Percentiles rank a stretch among this genome's conserved stretches.
Evolutionary conservation across 2,329 filamentous ascomycete genomes (phyloP).

Genomic region (Botrytis paeoniae): DNA sequence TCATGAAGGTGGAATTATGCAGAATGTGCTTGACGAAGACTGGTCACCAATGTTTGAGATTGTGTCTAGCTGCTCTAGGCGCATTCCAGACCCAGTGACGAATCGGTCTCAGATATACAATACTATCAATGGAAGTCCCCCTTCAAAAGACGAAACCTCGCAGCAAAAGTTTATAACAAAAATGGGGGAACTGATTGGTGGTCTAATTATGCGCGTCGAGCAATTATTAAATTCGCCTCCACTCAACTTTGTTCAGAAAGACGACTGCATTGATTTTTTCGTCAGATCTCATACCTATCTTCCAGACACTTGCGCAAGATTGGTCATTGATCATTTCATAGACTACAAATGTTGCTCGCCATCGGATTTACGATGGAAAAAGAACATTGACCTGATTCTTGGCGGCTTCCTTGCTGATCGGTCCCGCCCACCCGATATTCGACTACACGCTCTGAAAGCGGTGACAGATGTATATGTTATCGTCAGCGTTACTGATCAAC

Average conservation of each 20-base stretch:
- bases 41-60: slow-evolving; percentile 61
- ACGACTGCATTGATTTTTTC: slow-evolving; percentile 66
- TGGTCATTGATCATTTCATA: slow-evolving; percentile 65
- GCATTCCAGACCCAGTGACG: slow-evolving; percentile 30
- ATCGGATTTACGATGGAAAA: slow-evolving; percentile 65
- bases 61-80: slow-evolving; percentile 50
- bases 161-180: slow-evolving; percentile 29
- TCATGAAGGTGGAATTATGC: slow-evolving; percentile 52
- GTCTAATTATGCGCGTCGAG: slow-evolving; percentile 36
- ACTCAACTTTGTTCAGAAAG: slow-evolving; percentile 59
- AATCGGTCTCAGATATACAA: slow-evolving; percentile 27
- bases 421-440: slow-evolving; percentile 57
- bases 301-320: slow-evolving; percentile 60
- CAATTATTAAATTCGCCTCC: slow-evolving; percentile 41
- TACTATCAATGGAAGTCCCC: slow-evolving; percentile 17
- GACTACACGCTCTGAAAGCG: slow-evolving; percentile 59
- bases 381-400: slow-evolving; percentile 59
- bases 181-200: slow-evolving; percentile 34
- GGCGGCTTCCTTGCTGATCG: slow-evolving; percentile 62
- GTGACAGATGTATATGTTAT: slow-evolving; percentile 51
- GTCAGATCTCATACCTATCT: slow-evolving; percentile 58
- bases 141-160: slow-evolving; percentile 26
- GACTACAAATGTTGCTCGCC: slow-evolving; percentile 70
- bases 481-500: slow-evolving; percentile 50
- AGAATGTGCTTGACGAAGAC: slow-evolving; percentile 61